phyloP scores from a whole-genome alignment of 768 basidiomycete species.

The Pleurotus djamor region DNA sequence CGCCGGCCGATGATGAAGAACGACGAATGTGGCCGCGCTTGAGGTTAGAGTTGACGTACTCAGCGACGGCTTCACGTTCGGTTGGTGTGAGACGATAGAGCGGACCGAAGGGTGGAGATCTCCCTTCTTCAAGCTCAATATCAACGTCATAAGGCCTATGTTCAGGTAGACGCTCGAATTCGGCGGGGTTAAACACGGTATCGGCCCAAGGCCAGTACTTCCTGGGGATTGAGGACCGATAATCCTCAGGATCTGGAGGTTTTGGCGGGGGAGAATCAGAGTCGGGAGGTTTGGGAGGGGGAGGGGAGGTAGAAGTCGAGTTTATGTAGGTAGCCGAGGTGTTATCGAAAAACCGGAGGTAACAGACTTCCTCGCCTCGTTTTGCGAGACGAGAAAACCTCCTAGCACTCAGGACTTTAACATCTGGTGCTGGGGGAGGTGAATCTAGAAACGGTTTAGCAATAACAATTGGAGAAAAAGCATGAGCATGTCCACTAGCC shows the following conservation, averaged over 20 bases:
- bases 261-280: background rate
- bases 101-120: slow-evolving; percentile 20
- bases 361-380: background rate
- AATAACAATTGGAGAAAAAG: background rate
- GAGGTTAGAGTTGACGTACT: slow-evolving; percentile 20
- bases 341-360: background rate
- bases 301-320: background rate
- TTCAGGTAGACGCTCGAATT: slow-evolving; percentile 23
- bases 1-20: slow-evolving; percentile 24
- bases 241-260: background rate
- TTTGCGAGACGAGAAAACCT: background rate
- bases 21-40: slow-evolving; percentile 30
- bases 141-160: slow-evolving; percentile 24
- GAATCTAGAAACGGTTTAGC: background rate
- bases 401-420: background rate
- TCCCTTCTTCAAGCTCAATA: slow-evolving; percentile 27
- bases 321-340: background rate
- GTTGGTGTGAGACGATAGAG: slow-evolving; percentile 27
- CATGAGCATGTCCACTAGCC: background rate
- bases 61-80: slow-evolving; percentile 20
- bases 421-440: background rate
- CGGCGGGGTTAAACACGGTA: slow-evolving; percentile 18
- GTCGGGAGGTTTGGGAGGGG: background rate
- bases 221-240: background rate
- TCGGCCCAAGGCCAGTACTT: slow-evolving; percentile 9